These are phyloP conservation scores for Rhizopogon rudus DNA, from an alignment of 768 basidiomycete species.

Conservation along the genomic window DNA sequence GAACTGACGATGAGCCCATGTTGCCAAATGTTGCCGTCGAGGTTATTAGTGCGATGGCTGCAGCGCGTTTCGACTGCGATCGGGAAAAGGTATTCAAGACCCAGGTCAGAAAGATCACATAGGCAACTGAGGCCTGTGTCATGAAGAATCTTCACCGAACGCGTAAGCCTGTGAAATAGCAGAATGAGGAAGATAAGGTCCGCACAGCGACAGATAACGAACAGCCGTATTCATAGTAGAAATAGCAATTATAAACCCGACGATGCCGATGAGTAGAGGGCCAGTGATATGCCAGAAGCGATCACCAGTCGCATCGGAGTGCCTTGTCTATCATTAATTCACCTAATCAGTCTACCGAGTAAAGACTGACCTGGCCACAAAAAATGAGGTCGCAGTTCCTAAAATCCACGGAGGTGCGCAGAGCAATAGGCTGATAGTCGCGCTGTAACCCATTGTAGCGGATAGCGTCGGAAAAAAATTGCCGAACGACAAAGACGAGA, in stretches of 20 bases:
- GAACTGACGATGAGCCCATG: slow-evolving; percentile 68
- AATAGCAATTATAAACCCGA: slow-evolving; percentile 63
- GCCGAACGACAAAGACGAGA: slow-evolving; percentile 62
- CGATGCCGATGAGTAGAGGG: slow-evolving; percentile 50
- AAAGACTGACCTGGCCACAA: slow-evolving; percentile 38
- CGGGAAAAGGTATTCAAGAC: slow-evolving; percentile 57
- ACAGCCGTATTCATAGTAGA: slow-evolving; percentile 55
- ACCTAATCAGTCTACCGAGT: not conserved
- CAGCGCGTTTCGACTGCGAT: slow-evolving; percentile 79
- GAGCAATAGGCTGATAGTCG: slow-evolving; percentile 60
- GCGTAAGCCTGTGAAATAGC: not conserved
- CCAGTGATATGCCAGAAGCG: slow-evolving; percentile 65
- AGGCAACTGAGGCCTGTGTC: slow-evolving; percentile 67
- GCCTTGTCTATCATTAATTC: slow-evolving; percentile 31
- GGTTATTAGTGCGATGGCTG: slow-evolving; percentile 78
- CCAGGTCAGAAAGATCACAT: slow-evolving; percentile 57
- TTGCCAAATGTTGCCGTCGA: slow-evolving; percentile 79
- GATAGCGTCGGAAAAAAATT: slow-evolving; percentile 76
- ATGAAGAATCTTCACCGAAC: slow-evolving; percentile 57
- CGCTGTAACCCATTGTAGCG: slow-evolving; percentile 61
- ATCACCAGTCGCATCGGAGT: slow-evolving; percentile 68
- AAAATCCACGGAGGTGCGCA: slow-evolving; percentile 75
- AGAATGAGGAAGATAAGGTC: not conserved
- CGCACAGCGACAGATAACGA: slow-evolving; percentile 62
- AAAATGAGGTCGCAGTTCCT: slow-evolving; percentile 53